Evolutionary conservation across 73 alveolate genomes (phyloP).

Genomic region (Stentor roeselii): DNA sequence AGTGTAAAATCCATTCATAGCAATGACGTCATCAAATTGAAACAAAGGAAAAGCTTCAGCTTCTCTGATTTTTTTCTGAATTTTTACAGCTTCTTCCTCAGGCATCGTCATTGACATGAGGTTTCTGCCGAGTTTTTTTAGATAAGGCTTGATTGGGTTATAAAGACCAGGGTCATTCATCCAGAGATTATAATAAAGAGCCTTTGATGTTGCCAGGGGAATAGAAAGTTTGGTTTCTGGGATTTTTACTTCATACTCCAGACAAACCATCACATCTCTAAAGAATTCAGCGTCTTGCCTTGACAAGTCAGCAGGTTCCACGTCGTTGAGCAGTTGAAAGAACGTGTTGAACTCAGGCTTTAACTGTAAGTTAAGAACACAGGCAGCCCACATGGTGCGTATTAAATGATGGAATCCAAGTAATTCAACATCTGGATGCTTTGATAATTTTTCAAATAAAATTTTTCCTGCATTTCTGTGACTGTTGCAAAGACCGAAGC

Average conservation of each 20-base stretch:
- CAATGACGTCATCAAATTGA: neutral
- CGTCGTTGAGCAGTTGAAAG: neutral
- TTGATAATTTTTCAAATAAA: neutral
- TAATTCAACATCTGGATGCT: neutral
- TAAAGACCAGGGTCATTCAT: neutral
- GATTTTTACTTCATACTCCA: neutral
- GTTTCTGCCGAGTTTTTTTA: neutral
- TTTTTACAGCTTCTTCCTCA: slow-evolving; percentile 10
- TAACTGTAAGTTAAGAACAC: neutral
- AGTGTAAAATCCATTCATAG: neutral
- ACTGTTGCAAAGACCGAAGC: neutral
- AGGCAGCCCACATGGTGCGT: neutral
- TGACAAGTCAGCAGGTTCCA: neutral
- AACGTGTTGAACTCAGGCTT: neutral
- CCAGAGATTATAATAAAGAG: neutral
- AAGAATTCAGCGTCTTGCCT: neutral
- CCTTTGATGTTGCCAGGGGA: neutral
- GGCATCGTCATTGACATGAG: neutral
- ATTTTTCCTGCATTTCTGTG: neutral
- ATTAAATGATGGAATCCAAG: neutral
- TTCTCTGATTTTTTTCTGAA: neutral
- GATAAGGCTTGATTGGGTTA: neutral
- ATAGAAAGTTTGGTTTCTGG: neutral
- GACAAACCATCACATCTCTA: neutral
- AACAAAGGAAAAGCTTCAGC: neutral